These are phyloP conservation scores for Cucumis melo DNA, from an alignment of 306 rosid species.

Conservation along the genomic window DNA sequence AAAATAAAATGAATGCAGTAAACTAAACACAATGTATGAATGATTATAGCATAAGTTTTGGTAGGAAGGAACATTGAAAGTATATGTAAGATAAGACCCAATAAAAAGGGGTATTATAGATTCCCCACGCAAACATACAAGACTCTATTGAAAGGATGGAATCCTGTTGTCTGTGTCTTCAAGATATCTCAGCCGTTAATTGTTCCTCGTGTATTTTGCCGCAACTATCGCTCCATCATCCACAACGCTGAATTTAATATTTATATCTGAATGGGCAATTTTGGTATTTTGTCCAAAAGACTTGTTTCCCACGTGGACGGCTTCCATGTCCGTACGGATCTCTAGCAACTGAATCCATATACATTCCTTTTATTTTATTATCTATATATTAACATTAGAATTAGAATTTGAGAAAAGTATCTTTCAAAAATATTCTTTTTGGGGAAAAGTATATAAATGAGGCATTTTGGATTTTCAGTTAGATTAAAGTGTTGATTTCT, in stretches of 20 bases:
- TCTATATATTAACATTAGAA: not conserved
- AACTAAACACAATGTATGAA: not conserved
- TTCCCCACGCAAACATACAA: not conserved
- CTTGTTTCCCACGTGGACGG: not conserved
- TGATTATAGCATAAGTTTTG: not conserved
- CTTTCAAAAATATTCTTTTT: too few species aligned
- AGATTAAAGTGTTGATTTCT: too few species aligned
- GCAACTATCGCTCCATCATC: conserved; percentile 28
- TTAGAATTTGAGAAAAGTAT: not conserved
- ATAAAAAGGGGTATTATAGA: not conserved
- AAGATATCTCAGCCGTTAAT: conserved; percentile 6
- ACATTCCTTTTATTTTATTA: too few species aligned
- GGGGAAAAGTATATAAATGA: too few species aligned
- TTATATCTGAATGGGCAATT: not conserved
- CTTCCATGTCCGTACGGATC: conserved; percentile 7
- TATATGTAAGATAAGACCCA: not conserved
- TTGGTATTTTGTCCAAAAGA: not conserved
- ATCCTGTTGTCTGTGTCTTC: not conserved
- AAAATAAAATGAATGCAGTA: too few species aligned
- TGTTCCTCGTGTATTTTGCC: conserved; percentile 35
- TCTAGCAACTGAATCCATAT: not conserved
- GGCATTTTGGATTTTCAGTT: too few species aligned
- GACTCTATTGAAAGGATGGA: not conserved
- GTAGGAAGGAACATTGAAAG: not conserved
- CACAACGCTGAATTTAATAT: not conserved